Base-by-base conservation (phyloP, 371 early-diverging fungal genomes). In the Mucor circinelloides region DNA sequence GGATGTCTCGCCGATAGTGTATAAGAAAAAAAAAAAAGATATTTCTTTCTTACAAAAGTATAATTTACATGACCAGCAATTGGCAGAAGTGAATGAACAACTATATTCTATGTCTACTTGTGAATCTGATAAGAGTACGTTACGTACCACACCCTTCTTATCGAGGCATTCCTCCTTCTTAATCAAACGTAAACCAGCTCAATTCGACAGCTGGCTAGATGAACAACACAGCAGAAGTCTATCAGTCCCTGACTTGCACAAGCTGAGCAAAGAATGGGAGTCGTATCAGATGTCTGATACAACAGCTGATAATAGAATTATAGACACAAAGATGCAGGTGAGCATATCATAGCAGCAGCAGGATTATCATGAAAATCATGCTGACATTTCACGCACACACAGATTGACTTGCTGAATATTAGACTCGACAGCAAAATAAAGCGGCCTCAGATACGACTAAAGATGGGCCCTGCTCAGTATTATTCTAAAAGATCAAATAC, bases 321-420 rank as follows among this genome's bases (percentile, higher is more conserved):
- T 60, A 72, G 56, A 63, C 1, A 21, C 64, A 7, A 54, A 27
- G 31, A 56, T 80, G 12, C 80, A 80, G 73, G 80, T 72, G 69
- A 42, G 40, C 13, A 34, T 32, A 34, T 0, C n/a, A n/a, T n/a
- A n/a, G n/a, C n/a, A 50, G 13, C 30, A 21, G 12, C 3, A 10
- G 13, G 31, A 17, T 15, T 27, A 9, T 5, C 5, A 8, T 17
- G 44, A 19, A n/a, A 44, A 32, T 19, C 3, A 52, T n/a, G 19
- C 15, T 28, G 6, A 23, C 28, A 54, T 42, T 13, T 50, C 2
- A 6, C 40, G 19, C 31, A 80, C 2, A 6, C 40, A 28, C 31
- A 80, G 81, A 68, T 80, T 44, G 81, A 80, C 63, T 54, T 80
- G 34, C 63, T 80, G 23, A 78, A 80, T 67, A 71, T 80, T n/a